phyloP scores from a whole-genome alignment of 805 yeast genomes.

The Candida railenensis region DNA sequence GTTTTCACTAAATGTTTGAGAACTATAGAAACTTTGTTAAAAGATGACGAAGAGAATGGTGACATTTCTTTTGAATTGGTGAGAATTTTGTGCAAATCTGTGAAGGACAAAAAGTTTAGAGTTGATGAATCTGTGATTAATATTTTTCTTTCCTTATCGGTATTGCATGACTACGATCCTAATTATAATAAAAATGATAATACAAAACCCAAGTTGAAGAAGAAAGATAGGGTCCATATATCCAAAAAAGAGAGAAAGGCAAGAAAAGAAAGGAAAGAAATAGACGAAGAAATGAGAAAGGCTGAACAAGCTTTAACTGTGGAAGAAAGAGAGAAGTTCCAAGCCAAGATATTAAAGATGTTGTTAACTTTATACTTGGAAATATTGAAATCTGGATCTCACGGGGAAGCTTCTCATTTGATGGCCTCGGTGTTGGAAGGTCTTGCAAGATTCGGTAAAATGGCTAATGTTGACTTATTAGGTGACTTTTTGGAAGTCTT shows the following conservation, averaged over 20 bases:
- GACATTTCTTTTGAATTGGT: constrained; percentile 74
- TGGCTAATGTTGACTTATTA: constrained; percentile 87
- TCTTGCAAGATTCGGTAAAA: constrained; percentile 82
- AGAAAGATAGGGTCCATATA: constrained; percentile 86
- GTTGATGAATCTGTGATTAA: constrained; percentile 84
- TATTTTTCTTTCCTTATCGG: constrained; percentile 63
- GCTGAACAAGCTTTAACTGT: constrained; percentile 88
- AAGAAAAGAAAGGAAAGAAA: constrained; percentile 79
- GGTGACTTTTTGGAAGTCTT: constrained; percentile 92
- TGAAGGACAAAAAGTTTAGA: constrained; percentile 70
- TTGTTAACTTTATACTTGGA: constrained; percentile 75
- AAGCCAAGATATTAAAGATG: constrained; percentile 77
- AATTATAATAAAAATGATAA: constrained; percentile 45
- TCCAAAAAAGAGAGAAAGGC: constrained; percentile 88
- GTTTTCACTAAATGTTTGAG: constrained; percentile 60
- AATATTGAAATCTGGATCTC: constrained; percentile 47
- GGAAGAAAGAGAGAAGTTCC: constrained; percentile 82
- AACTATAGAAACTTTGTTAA: constrained; percentile 66
- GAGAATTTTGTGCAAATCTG: constrained; percentile 63
- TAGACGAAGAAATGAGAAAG: constrained; percentile 82
- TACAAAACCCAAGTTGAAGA: constrained; percentile 54
- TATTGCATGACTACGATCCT: constrained; percentile 73
- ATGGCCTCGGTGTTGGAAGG: constrained; percentile 92
- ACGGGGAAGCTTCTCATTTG: constrained; percentile 37
- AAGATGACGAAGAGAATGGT: constrained; percentile 78